Base-by-base conservation (phyloP, 2,329 filamentous ascomycete species). In the Penicillium crustosum region DNA sequence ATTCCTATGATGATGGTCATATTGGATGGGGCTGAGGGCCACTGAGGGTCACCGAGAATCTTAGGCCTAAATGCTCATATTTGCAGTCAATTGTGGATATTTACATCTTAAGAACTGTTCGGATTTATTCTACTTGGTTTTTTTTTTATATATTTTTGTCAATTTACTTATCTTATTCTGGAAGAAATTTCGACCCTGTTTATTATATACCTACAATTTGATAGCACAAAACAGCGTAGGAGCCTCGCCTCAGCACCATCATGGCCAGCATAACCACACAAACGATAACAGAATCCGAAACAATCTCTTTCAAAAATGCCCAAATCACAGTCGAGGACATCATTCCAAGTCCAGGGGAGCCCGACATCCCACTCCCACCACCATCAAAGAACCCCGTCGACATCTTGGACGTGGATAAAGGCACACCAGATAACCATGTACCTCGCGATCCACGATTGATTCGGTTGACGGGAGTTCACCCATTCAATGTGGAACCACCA, bases 401-500 rank as follows among this genome's bases (percentile, higher is more conserved):
- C 42, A 83, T 94, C 13, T 79, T 95, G 6, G 80, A 86, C n/a
- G 77, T 90, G 68, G 92, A 96, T 71, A 80, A 89, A 62, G 88
- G 89, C 61, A 97, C 92, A 0, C 93, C 93, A 9, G 93, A 97
- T 70, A 80, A 76, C 64, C 90, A 93, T 78, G 89, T 97, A 21
- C 82, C 87, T 23, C 83, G 93, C 72, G 92, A 96, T 75, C 81
- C 89, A 1, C 83, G 92, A 41, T 80, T 97, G 17, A 94, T 97
- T 63, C 84, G 93, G 50, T 79, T 97, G 15, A 97, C 93, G 12
- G 93, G 93, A 25, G 83, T 90, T 6, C 93, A 96, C 73, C 93
- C 93, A 1, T 96, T 95, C 79, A 97, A 97, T 67, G 88, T 90
- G 49, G 93, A 97, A 75, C 84, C 93, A 10, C 92, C 93, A 0